Percentiles rank a stretch among this genome's conserved stretches.
phyloP scores from a whole-genome alignment of 768 basidiomycete species.

The Leucosporidium yakuticum region DNA sequence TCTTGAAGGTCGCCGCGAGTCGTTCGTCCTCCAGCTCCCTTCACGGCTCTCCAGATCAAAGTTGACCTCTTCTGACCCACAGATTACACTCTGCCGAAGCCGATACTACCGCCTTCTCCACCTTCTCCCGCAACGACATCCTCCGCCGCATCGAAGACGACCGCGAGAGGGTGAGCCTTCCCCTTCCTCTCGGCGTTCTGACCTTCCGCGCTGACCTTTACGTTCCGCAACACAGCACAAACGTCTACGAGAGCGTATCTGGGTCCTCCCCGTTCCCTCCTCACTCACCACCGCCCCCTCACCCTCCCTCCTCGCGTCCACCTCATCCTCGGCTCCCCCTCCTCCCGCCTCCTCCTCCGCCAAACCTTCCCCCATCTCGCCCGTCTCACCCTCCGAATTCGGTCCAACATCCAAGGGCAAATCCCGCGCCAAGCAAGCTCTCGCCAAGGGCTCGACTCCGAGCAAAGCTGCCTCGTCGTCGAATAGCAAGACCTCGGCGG shows the following conservation, averaged over 20 bases:
- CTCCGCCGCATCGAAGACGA: constrained; percentile 49
- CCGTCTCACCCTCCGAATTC: constrained; percentile 41
- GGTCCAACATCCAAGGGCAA: too few relatives aligned
- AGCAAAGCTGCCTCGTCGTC: too few relatives aligned
- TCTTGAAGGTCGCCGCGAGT: constrained; percentile 20
- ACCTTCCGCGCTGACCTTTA: neutral
- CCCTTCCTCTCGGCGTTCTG: neutral
- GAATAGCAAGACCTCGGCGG: neutral
- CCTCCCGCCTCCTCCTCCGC: constrained; percentile 23
- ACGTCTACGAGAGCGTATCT: constrained; percentile 47
- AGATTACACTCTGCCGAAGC: constrained; percentile 7
- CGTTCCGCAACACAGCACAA: constrained; percentile 43
- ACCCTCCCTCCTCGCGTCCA: neutral
- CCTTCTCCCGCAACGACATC: constrained; percentile 46
- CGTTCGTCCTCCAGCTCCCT: constrained; percentile 9
- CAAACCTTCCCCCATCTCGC: constrained; percentile 44
- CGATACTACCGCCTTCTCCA: constrained; percentile 19
- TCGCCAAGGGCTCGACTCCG: neutral
- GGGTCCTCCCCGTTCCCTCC: constrained; percentile 47
- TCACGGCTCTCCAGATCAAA: neutral
- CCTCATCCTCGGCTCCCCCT: constrained; percentile 18
- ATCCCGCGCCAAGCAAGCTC: neutral
- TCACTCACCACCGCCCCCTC: constrained; percentile 17
- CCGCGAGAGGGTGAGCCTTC: constrained; percentile 44
- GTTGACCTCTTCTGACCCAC: neutral